Conservation (phyloP, 1,284 basidiomycete genomes). For the Volvariella surrecta region DNA sequence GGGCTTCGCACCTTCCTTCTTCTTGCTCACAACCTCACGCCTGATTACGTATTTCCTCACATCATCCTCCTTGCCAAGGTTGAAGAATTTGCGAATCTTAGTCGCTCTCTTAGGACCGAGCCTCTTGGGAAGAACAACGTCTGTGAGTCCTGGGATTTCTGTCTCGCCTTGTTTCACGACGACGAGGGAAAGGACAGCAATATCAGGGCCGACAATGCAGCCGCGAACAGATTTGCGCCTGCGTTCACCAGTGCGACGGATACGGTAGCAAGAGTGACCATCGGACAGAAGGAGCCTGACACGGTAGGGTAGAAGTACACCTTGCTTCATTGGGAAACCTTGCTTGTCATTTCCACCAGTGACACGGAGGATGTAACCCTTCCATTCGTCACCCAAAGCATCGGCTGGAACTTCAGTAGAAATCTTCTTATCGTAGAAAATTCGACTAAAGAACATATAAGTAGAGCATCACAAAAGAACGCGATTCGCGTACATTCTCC, state of each 20-base stretch:
- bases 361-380: slow-evolving; percentile 96
- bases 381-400: slow-evolving; percentile 92
- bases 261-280: slow-evolving; percentile 97
- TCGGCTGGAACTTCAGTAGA: slow-evolving; percentile 91
- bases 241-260: slow-evolving; percentile 90
- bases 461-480: slow-evolving; percentile 1
- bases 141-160: slow-evolving; percentile 91
- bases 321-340: slow-evolving; percentile 99
- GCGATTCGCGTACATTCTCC: slow-evolving; percentile 59
- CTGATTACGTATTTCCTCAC: slow-evolving; percentile 96
- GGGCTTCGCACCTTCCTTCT: slow-evolving; percentile 92
- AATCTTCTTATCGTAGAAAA: slow-evolving; percentile 98
- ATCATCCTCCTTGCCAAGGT: slow-evolving; percentile 96
- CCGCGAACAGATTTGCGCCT: slow-evolving; percentile 98
- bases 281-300: slow-evolving; percentile 90
- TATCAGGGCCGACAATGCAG: slow-evolving; percentile 96
- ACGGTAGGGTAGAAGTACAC: slow-evolving; percentile 93
- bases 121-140: slow-evolving; percentile 89
- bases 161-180: slow-evolving; percentile 96
- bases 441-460: slow-evolving; percentile 46
- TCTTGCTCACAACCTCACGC: slow-evolving; percentile 82
- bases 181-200: slow-evolving; percentile 90
- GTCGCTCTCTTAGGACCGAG: slow-evolving; percentile 93
- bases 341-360: slow-evolving; percentile 97
- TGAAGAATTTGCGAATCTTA: slow-evolving; percentile 98